phyloP scores from a whole-genome alignment of 1,139 yeast genomes.

The Starmera stellimalicola region DNA sequence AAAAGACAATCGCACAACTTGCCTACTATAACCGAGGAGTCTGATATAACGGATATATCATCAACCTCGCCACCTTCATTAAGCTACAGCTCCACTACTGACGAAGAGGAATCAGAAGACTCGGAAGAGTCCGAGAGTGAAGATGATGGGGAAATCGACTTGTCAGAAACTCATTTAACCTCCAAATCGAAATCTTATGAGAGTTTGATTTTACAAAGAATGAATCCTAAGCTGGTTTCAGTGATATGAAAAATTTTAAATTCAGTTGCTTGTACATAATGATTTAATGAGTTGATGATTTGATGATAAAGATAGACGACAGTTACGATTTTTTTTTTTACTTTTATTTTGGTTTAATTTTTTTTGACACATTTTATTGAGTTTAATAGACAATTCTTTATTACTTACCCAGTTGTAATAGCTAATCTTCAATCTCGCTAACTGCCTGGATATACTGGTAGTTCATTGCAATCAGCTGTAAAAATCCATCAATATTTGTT shows the following conservation, averaged over 20 bases:
- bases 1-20: slow-evolving; percentile 5
- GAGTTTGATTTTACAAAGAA: background rate
- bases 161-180: background rate
- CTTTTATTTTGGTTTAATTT: background rate
- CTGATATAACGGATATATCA: background rate
- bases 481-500: background rate
- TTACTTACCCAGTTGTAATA: background rate
- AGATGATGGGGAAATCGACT: background rate
- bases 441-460: background rate
- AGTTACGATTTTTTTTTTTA: background rate
- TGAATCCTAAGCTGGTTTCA: background rate
- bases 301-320: background rate
- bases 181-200: background rate
- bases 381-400: background rate
- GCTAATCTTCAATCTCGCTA: slow-evolving; percentile 1
- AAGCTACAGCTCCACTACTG: background rate
- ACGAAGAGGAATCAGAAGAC: background rate
- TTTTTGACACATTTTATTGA: background rate
- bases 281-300: background rate
- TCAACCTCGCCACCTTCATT: background rate
- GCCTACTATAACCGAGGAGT: background rate
- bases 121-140: background rate
- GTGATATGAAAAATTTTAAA: too few relatives aligned
- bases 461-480: background rate
- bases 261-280: too few relatives aligned